A percentile compares a stretch with the other conserved stretches of the same genome.
phyloP scores from a whole-genome alignment of 2,329 filamentous ascomycete species.

The Talaromyces marneffei region DNA sequence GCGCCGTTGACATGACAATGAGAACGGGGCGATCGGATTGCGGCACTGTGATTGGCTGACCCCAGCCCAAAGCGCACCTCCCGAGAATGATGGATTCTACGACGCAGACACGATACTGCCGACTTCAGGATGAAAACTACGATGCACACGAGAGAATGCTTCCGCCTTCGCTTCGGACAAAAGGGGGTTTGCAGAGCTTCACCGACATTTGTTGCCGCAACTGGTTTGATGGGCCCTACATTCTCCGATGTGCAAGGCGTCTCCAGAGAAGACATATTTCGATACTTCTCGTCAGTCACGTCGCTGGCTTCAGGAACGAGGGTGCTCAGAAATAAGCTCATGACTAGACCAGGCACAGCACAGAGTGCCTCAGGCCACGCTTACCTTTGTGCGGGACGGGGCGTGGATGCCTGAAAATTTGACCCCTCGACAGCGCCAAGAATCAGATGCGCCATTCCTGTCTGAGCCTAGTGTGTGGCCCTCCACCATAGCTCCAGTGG shows the following conservation, averaged over 20 bases:
- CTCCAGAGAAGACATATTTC: neutral
- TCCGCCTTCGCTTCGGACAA: neutral
- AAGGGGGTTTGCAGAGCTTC: neutral
- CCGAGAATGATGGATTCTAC: conserved; percentile 7
- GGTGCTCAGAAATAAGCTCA: neutral
- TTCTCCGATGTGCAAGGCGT: neutral
- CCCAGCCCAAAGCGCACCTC: neutral
- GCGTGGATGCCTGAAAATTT: neutral
- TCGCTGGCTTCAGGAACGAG: neutral
- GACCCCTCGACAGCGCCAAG: neutral
- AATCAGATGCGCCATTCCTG: neutral
- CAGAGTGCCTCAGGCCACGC: neutral
- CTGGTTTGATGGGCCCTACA: neutral
- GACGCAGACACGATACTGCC: conserved; percentile 3
- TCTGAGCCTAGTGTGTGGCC: neutral
- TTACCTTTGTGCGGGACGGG: neutral
- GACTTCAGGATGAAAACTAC: conserved; percentile 5
- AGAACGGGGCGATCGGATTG: neutral
- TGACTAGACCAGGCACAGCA: neutral
- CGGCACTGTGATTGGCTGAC: neutral
- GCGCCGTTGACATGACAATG: neutral
- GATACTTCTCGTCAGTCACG: neutral
- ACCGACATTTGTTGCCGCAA: neutral
- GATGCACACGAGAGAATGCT: neutral
- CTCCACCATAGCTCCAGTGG: neutral